Evolutionary conservation across 257 asterid genomes (phyloP).

Genomic region (Asclepias syriaca): DNA sequence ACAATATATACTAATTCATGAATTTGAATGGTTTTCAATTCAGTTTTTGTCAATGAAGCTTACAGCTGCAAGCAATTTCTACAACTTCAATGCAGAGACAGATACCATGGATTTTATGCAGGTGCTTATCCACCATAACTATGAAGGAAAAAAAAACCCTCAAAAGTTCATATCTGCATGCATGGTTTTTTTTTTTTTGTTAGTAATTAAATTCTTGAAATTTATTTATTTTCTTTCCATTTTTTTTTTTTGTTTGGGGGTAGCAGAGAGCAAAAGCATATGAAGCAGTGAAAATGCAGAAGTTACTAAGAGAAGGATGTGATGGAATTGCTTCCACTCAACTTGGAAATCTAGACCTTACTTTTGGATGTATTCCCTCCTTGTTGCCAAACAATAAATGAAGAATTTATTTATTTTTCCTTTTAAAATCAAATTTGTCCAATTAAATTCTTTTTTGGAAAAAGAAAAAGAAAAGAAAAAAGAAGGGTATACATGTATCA

Average conservation of each 20-base stretch:
- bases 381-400: constrained; percentile 40
- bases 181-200: not conserved
- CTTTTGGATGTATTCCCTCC: constrained; percentile 38
- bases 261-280: constrained; percentile 57
- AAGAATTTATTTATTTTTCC: constrained; percentile 19
- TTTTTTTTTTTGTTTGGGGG: not conserved
- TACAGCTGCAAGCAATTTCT: constrained; percentile 64
- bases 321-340: constrained; percentile 38
- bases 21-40: not conserved
- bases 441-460: not conserved
- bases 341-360: constrained; percentile 32
- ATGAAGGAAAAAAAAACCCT: not conserved
- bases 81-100: constrained; percentile 57
- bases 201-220: not conserved
- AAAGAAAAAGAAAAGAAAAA: not conserved
- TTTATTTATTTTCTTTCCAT: not conserved
- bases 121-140: constrained; percentile 25
- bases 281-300: constrained; percentile 51
- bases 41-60: constrained; percentile 91
- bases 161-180: not conserved
- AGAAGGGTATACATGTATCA: constrained; percentile 6
- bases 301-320: constrained; percentile 27
- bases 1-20: not conserved
- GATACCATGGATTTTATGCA: constrained; percentile 46
- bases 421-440: constrained; percentile 17